Base-by-base conservation (phyloP, 2,329 filamentous ascomycete species). In the Rasamsonia emersonii region DNA sequence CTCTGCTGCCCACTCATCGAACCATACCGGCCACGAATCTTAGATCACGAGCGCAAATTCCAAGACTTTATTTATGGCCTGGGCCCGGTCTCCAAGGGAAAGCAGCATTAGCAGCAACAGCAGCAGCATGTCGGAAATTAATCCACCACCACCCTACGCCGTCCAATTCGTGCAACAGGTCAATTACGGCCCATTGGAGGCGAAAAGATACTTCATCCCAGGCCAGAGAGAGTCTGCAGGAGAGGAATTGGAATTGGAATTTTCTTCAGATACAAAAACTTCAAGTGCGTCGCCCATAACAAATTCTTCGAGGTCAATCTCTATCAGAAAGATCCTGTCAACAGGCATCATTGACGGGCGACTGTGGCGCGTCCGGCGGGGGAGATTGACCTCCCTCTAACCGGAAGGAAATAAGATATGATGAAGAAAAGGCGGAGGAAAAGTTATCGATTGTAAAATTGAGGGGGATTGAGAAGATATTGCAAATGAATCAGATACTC, bases 231-330 rank as follows among this genome's bases (percentile, higher is more conserved):
- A 23, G 2, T 28, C 38, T 6, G 36, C 30, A 1, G 65, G 61
- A 30, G 30, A 50, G 10, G 58, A 65, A 39, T 38, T n/a, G n/a
- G n/a, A n/a, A n/a, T n/a, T n/a, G 21, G 38, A 4, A 28, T 33
- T 25, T 27, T 16, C 28, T 13, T 13, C 29, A 68, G 63, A 4
- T 68, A 56, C 45, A 69, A 68, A 48, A 70, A 69, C 40, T 69
- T 54, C 52, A 63, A 53, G 32, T 69, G 65, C 33, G 37, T 32
- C 1, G 16, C 2, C 2, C 63, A 70, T 40, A 56, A 68, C 38
- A 63, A 56, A 38, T 70, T 68, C 48, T 69, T 67, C 39, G 65
- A 70, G 39, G 15, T 64, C 18, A 70, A 69, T 41, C n/a, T 69
- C 1, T 69, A 70, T 38, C 51, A 68, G 47, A 67, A 65, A 39